phyloP scores from a whole-genome alignment of 192 early-diverging fungal species.

The Coemansia sp. region DNA sequence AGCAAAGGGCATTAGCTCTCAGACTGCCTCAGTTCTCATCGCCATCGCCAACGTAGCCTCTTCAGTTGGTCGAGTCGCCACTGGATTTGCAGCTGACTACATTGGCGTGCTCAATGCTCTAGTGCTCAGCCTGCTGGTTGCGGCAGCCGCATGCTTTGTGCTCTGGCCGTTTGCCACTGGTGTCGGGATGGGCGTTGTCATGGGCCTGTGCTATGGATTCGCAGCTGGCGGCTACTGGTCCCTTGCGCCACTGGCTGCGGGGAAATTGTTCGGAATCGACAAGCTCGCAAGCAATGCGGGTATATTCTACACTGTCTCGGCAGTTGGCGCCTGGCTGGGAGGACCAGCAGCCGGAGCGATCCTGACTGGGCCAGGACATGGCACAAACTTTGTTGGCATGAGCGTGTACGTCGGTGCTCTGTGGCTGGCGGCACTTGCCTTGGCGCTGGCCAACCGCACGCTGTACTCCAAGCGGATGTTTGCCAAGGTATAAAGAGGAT shows the following conservation, averaged over 20 bases:
- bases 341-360: constrained; percentile 40
- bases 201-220: constrained; percentile 39
- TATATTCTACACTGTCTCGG: constrained; percentile 42
- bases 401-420: constrained; percentile 42
- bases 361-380: constrained; percentile 33
- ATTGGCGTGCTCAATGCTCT: constrained; percentile 49
- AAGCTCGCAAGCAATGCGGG: constrained; percentile 45
- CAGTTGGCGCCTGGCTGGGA: constrained; percentile 46
- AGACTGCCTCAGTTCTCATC: constrained; percentile 45
- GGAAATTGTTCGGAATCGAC: constrained; percentile 42
- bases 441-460: constrained; percentile 28
- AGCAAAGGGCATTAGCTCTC: constrained; percentile 27
- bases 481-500: not conserved
- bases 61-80: constrained; percentile 34
- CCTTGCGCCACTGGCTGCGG: constrained; percentile 41
- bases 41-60: constrained; percentile 50
- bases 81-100: constrained; percentile 39
- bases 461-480: constrained; percentile 23
- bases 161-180: constrained; percentile 51
- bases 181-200: constrained; percentile 35
- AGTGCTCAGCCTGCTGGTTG: constrained; percentile 17
- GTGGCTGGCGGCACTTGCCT: constrained; percentile 26
- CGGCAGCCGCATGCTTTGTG: constrained; percentile 21
- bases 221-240: constrained; percentile 50
- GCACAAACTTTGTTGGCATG: constrained; percentile 33